Conservation (phyloP, 2,329 filamentous ascomycete species). For the Fusarium begoniae region DNA sequence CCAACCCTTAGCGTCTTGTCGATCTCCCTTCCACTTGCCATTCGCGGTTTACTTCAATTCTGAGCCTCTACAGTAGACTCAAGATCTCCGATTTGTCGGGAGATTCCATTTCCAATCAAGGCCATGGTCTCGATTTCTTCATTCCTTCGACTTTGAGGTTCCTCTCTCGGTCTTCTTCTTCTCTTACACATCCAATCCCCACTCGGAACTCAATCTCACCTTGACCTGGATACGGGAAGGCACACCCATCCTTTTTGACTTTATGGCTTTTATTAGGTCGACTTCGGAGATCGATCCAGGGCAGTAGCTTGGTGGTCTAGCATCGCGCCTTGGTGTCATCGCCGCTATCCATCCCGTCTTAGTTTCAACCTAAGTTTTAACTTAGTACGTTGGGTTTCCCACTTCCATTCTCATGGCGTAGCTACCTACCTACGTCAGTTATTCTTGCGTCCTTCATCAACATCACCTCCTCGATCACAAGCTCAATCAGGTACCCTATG, state of each 20-base stretch:
- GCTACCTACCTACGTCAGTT: neutral
- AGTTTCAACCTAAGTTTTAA: slow-evolving; percentile 19
- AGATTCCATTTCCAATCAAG: slow-evolving; percentile 16
- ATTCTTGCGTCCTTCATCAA: slow-evolving; percentile 27
- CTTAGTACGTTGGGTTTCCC: slow-evolving; percentile 9
- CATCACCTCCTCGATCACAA: slow-evolving; percentile 8
- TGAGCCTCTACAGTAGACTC: neutral
- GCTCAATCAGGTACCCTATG: neutral
- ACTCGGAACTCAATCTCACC: neutral
- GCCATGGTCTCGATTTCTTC: neutral
- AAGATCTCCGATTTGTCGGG: slow-evolving; percentile 11
- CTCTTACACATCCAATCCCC: neutral
- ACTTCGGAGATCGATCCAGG: slow-evolving; percentile 11
- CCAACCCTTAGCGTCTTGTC: slow-evolving; percentile 36
- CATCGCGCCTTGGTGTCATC: slow-evolving; percentile 34
- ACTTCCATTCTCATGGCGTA: slow-evolving; percentile 18
- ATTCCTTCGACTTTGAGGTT: neutral
- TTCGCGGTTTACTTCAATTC: slow-evolving; percentile 19
- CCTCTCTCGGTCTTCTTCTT: neutral
- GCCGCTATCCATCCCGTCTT: slow-evolving; percentile 22
- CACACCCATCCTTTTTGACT: slow-evolving; percentile 4
- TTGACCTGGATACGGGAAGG: slow-evolving; percentile 3
- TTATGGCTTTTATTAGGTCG: neutral
- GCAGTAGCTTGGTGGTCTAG: slow-evolving; percentile 18
- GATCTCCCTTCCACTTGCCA: slow-evolving; percentile 34